These are phyloP conservation scores for Termitomyces sp. DNA, from an alignment of 768 basidiomycete species.

Conservation along the genomic window DNA sequence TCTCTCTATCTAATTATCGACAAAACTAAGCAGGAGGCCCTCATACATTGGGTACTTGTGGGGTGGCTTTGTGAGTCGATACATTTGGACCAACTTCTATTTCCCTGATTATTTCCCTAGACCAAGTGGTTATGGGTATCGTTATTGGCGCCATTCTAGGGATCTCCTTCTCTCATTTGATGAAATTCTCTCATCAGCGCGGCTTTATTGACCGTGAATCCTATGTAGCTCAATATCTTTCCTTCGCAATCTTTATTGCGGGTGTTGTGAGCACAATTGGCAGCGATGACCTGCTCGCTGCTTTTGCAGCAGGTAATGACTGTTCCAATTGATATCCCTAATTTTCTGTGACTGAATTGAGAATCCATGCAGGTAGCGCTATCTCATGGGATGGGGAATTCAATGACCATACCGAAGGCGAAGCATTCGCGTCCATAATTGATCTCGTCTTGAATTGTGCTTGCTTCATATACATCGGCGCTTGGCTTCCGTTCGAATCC, in stretches of 20 bases:
- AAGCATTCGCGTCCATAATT: conserved; percentile 85
- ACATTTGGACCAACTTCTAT: not conserved
- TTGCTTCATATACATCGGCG: conserved; percentile 83
- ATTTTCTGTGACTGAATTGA: conserved; percentile 5
- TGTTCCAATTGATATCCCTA: not conserved
- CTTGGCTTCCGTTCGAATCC: conserved; percentile 68
- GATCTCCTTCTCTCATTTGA: conserved; percentile 58
- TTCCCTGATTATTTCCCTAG: conserved; percentile 27
- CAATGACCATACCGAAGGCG: conserved; percentile 74
- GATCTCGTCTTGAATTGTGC: conserved; percentile 80
- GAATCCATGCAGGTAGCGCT: conserved; percentile 21
- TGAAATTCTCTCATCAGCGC: conserved; percentile 60
- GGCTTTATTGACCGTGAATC: conserved; percentile 77
- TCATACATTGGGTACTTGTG: conserved; percentile 82
- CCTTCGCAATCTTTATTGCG: conserved; percentile 64
- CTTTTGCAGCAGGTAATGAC: conserved; percentile 68
- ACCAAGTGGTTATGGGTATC: conserved; percentile 76
- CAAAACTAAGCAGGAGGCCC: conserved; percentile 48
- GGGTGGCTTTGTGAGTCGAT: conserved; percentile 66
- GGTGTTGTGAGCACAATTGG: conserved; percentile 80
- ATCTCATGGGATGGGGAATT: conserved; percentile 91
- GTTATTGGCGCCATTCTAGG: conserved; percentile 61
- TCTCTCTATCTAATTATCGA: conserved; percentile 84
- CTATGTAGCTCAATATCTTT: conserved; percentile 80
- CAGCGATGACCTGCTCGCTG: conserved; percentile 83